Percentiles rank a stretch among this genome's conserved stretches.
phyloP scores from a whole-genome alignment of 495 filamentous ascomycete genomes.

The Talaromyces nanjingensis region DNA sequence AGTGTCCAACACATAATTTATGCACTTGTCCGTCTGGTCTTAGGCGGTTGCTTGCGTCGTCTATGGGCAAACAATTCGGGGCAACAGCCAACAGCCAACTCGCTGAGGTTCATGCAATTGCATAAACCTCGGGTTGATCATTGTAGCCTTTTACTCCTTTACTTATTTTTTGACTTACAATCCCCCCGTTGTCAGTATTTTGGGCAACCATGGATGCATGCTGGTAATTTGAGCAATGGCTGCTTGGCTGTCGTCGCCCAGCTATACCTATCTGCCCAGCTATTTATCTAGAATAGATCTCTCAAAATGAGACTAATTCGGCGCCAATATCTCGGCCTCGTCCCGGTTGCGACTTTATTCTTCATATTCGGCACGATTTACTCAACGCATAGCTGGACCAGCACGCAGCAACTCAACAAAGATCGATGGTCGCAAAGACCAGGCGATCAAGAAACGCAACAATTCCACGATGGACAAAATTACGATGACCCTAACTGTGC shows the following conservation, averaged over 20 bases:
- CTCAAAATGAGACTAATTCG: neutral
- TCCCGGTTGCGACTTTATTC: neutral
- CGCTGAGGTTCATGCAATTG: neutral
- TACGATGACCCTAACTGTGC: conserved; percentile 20
- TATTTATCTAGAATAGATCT: neutral
- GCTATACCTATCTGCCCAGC: neutral
- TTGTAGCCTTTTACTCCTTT: neutral
- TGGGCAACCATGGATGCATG: neutral
- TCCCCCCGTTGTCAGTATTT: neutral
- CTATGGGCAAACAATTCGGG: neutral
- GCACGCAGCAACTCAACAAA: neutral
- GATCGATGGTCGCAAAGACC: conserved; percentile 1
- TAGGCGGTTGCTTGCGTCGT: neutral
- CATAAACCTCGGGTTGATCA: neutral
- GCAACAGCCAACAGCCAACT: neutral
- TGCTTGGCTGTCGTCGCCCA: neutral
- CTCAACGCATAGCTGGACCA: neutral
- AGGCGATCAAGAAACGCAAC: neutral
- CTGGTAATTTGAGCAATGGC: neutral
- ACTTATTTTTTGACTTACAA: neutral
- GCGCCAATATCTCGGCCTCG: neutral
- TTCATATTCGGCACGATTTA: conserved; percentile 6
- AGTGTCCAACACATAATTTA: neutral
- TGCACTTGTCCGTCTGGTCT: neutral
- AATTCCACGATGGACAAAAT: neutral